phyloP scores from a whole-genome alignment of 2,329 filamentous ascomycete species.

The Ceratocystis cacaofunesta region DNA sequence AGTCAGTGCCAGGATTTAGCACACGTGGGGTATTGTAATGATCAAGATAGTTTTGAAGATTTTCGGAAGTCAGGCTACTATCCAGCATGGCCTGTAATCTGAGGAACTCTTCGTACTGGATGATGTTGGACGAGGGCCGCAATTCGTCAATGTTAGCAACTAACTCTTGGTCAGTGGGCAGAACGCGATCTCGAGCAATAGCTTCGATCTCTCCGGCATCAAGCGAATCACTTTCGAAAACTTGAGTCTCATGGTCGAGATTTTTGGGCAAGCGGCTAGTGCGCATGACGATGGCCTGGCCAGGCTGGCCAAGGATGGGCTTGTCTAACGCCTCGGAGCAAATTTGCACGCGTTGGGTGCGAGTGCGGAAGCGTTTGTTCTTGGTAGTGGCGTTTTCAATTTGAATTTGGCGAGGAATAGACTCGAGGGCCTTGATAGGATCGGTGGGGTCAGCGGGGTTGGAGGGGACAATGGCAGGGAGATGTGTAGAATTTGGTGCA shows the following conservation, averaged over 20 bases:
- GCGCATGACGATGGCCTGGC: slow-evolving; percentile 34
- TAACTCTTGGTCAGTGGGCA: slow-evolving; percentile 25
- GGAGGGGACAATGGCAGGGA: not conserved
- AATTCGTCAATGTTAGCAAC: slow-evolving; percentile 35
- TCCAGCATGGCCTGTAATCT: slow-evolving; percentile 27
- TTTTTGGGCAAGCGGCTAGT: slow-evolving; percentile 20
- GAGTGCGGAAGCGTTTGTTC: not conserved
- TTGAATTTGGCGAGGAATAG: slow-evolving; percentile 8
- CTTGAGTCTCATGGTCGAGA: not conserved
- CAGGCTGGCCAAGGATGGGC: slow-evolving; percentile 25
- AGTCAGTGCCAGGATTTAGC: slow-evolving; percentile 6
- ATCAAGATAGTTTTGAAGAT: slow-evolving; percentile 32
- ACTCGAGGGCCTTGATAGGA: slow-evolving; percentile 5
- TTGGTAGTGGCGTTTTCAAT: not conserved
- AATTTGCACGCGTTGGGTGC: slow-evolving; percentile 10
- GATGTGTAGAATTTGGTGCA: not conserved
- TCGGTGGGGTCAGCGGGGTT: not conserved
- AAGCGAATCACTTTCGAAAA: slow-evolving; percentile 16
- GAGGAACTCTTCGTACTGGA: slow-evolving; percentile 30
- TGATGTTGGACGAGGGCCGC: slow-evolving; percentile 27
- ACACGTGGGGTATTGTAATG: slow-evolving; percentile 1
- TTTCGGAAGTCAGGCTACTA: slow-evolving; percentile 32
- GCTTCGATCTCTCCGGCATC: slow-evolving; percentile 24
- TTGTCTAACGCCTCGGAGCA: slow-evolving; percentile 20
- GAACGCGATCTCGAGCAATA: slow-evolving; percentile 22